phyloP scores from a whole-genome alignment of 805 yeast species.

The Kodamaea nitidulidarum region DNA sequence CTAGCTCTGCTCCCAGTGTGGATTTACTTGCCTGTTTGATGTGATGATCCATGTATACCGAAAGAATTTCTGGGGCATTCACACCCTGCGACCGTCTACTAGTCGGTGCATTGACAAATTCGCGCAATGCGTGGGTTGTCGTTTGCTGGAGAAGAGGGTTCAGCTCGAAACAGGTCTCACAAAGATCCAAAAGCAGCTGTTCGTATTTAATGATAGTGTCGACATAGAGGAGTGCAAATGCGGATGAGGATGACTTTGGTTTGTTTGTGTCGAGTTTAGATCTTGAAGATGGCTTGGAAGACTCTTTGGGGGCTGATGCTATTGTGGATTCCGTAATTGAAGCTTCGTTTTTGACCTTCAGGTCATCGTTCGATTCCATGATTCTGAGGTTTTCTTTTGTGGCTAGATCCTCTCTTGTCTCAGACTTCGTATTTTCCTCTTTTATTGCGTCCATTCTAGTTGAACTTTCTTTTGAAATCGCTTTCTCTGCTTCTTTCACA shows the following conservation, averaged over 20 bases:
- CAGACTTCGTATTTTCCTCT: too few species aligned
- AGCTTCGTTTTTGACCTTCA: too few species aligned
- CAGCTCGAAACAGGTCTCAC: constrained; percentile 45
- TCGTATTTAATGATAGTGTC: constrained; percentile 51
- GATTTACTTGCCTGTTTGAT: constrained; percentile 35
- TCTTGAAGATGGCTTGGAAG: background rate
- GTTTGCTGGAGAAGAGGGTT: constrained; percentile 50
- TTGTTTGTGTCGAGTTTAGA: background rate
- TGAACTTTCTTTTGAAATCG: too few species aligned
- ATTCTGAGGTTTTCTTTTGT: too few species aligned
- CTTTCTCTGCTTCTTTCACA: too few species aligned
- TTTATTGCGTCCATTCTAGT: too few species aligned
- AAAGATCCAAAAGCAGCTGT: constrained; percentile 46
- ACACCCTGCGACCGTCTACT: constrained; percentile 12
- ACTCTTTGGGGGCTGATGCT: too few species aligned
- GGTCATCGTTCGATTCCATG: too few species aligned
- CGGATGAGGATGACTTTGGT: constrained; percentile 26
- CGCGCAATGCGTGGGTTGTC: constrained; percentile 58
- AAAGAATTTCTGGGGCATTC: constrained; percentile 38
- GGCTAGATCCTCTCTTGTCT: too few species aligned
- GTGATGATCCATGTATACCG: constrained; percentile 37
- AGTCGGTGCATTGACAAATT: constrained; percentile 51
- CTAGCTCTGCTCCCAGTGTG: constrained; percentile 14
- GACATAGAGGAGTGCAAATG: constrained; percentile 67
- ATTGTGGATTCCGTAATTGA: too few species aligned